Evolutionary conservation across 2,329 filamentous ascomycete genomes (phyloP), one percentile per base, ranked within the genome.

Genomic region (Sclerotinia glacialis): DNA sequence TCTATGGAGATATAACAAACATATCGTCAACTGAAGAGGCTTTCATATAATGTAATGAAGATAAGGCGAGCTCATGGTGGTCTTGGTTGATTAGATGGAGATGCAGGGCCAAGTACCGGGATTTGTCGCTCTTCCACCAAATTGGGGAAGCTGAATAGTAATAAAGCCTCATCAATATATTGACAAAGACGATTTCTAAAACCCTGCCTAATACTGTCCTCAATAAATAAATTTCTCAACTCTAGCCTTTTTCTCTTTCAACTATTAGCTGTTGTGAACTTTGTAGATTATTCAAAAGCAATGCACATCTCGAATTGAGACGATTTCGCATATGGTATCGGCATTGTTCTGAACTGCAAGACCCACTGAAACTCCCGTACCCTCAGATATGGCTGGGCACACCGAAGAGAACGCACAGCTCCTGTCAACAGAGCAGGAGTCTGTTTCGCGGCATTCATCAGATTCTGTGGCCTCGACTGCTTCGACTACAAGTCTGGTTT

Each of bases 401-500:
- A 56, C 67, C 46, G 72, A 74, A 69, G 74, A 76, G 70, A 72
- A 69, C 54, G 65, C 67, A 28, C 69, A 72, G 47, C 71, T 76
- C 42, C 69, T 75, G 18, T 66, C 72, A 12, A 53, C 67, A 26
- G 69, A 70, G 37, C 67, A 71, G 53, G 67, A 71, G 49, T 54
- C 49, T 62, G 58, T 63, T 50, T 47, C 40, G 28, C 69, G 75
- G 60, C 56, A 67, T 66, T 77, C 75, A 2, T 69, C 72, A 56
- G 75, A 76, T 34, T 92, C 91, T 4, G 77, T 85, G 55, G 91
- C 89, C n/a, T 89, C 89, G 50, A 53, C 64, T 50, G 88, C 87
- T n/a, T 95, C 91, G 44, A 94, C 91, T 14, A 93, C 89, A 5
- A 94, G 91, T 72, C 82, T 95, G 18, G 86, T 95, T 64, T 91